A percentile compares a stretch with the other conserved stretches of the same genome.
phyloP scores from a whole-genome alignment of 495 filamentous ascomycete species.

The Trichocladium antarcticum region DNA sequence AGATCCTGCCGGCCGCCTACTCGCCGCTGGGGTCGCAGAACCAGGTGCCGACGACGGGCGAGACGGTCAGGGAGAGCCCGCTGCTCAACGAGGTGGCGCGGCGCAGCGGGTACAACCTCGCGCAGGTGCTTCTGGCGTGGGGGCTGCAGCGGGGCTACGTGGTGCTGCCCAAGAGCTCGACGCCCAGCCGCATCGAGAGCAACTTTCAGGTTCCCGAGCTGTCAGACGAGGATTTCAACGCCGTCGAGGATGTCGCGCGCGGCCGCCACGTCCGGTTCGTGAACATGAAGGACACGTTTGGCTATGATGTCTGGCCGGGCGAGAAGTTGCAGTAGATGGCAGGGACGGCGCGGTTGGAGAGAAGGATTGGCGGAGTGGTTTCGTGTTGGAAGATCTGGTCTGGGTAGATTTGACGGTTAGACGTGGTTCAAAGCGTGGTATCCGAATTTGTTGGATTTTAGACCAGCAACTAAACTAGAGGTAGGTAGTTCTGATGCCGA shows the following conservation, averaged over 20 bases:
- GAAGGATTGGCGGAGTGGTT: too few relatives aligned
- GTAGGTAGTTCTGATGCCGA: too few relatives aligned
- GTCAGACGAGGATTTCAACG: conserved; percentile 32
- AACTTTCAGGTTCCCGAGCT: conserved; percentile 35
- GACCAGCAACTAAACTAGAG: too few relatives aligned
- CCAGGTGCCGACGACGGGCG: conserved; percentile 40
- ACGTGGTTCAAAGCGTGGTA: too few relatives aligned
- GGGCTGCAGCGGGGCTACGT: conserved; percentile 33
- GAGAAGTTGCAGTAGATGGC: conserved; percentile 15
- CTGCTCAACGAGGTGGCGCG: conserved; percentile 32
- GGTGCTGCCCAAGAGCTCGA: conserved; percentile 47
- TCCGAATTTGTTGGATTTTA: too few relatives aligned
- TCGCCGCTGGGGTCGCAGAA: conserved; percentile 52
- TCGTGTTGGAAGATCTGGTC: too few relatives aligned
- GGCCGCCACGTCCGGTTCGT: conserved; percentile 55
- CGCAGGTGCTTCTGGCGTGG: conserved; percentile 41
- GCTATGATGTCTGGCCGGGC: conserved; percentile 41
- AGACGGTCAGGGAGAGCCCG: conserved; percentile 33
- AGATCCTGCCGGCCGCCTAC: conserved; percentile 58
- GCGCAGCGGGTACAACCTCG: conserved; percentile 31
- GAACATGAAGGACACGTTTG: conserved; percentile 65
- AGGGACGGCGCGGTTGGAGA: too few relatives aligned
- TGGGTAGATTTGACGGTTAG: too few relatives aligned
- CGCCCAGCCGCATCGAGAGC: conserved; percentile 54
- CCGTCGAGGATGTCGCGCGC: conserved; percentile 32